Base-by-base conservation (phyloP, 768 basidiomycete genomes). In the Auricularia auricula-judae region DNA sequence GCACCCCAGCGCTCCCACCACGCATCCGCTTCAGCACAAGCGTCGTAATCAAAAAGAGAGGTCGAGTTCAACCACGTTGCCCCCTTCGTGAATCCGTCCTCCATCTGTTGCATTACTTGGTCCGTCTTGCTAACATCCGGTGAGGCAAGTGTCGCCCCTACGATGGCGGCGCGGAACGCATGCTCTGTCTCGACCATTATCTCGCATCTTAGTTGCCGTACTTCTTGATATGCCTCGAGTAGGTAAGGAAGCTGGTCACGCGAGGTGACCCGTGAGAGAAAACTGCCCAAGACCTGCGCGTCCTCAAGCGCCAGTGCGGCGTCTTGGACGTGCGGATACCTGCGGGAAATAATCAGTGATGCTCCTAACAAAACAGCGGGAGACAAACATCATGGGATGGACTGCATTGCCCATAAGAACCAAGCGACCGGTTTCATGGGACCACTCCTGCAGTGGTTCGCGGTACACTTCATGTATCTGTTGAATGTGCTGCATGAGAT, bases 331-430 rank as follows among this genome's bases (percentile, higher is more conserved):
- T 86, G 39, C 39, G 60, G 33, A 18, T 14, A 51, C 39, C 39
- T 42, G 39, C 7, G 12, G 8, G 7, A 7, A 14, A 14, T 42
- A 14, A 8, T 42, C 39, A 42, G 39, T 14, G 8, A 42, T 42
- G 7, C 39, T 14, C 8, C 39, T 14, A 42, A 8, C 12, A 7
- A 14, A 42, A 14, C 39, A 42, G 7, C 39, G 8, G 12, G 29
- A 4, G 74, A 79, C 64, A 67, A 82, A 85, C 70, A 82, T 73
- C 42, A 83, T 72, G 14, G 84, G 82, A 71, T 86, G 84, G 0
- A 82, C 84, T 2, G 84, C 84, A 63, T 86, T 83, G 61, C 85
- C 86, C n/a, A 85, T 77, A 16, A 86, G 72, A 16, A 82, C 77
- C 23, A 82, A 72, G 61, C 77, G 75, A 7, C 80, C 81, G 21